These are phyloP conservation scores for Steccherinum ochraceum DNA, from an alignment of 768 basidiomycete genomes.

Conservation along the genomic window DNA sequence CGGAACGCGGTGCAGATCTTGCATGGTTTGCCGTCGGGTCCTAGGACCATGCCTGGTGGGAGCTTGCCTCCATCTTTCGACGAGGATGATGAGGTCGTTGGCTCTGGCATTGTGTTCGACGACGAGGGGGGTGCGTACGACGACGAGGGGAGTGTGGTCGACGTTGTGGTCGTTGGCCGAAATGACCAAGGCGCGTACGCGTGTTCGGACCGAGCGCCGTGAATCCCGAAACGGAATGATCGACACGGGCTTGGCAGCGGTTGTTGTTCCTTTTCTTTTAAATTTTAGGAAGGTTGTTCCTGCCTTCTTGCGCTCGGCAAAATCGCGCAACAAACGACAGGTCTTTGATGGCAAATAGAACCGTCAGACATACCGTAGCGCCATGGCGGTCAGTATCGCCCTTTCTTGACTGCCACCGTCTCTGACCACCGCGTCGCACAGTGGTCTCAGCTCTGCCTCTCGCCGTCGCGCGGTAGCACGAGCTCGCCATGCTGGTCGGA, in stretches of 20 bases:
- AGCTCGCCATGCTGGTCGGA: no score
- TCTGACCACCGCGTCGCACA: no score
- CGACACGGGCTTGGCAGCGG: not conserved
- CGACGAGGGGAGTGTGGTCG: not conserved
- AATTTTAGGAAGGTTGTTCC: not conserved
- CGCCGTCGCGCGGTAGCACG: no score
- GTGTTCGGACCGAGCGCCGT: not conserved
- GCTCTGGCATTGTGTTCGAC: not conserved
- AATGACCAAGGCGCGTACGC: not conserved
- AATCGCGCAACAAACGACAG: not conserved
- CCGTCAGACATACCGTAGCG: no score
- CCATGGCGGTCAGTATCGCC: no score
- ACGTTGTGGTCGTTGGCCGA: not conserved
- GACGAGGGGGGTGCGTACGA: not conserved
- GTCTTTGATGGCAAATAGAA: no score
- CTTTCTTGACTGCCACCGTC: no score
- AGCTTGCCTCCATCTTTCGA: not conserved
- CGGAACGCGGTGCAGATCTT: conserved; percentile 85
- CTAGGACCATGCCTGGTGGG: conserved; percentile 82
- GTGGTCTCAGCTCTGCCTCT: no score
- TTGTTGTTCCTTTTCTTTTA: not conserved
- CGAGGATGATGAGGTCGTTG: not conserved
- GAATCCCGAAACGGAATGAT: not conserved
- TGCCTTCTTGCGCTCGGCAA: not conserved
- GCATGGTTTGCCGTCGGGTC: conserved; percentile 93